phyloP scores from a whole-genome alignment of 352 stramenopile genomes.

The Peronospora farinosa region DNA sequence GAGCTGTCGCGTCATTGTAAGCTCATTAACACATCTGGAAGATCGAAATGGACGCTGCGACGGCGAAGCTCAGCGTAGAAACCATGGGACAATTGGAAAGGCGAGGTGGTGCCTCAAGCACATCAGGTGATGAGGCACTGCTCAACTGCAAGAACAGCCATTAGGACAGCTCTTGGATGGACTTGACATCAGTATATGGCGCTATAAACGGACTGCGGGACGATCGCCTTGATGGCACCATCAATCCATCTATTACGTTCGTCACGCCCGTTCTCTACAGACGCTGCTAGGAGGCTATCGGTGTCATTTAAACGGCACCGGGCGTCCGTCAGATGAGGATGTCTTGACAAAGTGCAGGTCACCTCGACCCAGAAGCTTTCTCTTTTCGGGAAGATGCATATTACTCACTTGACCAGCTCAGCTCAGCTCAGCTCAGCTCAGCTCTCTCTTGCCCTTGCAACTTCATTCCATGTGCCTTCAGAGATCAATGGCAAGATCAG shows the following conservation, averaged over 20 bases:
- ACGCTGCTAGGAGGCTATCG: background rate
- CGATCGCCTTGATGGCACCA: background rate
- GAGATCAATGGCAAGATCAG: no score
- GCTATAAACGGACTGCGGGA: background rate
- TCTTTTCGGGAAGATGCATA: no score
- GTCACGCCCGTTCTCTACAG: background rate
- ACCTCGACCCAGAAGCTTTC: no score
- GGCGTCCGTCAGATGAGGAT: background rate
- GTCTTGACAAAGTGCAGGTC: background rate
- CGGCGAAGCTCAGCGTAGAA: background rate
- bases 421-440: no score
- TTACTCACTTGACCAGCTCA: no score
- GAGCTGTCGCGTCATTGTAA: background rate
- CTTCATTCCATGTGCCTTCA: no score
- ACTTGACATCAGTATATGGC: background rate
- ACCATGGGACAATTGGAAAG: background rate
- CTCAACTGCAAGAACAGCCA: no score
- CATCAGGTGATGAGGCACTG: background rate
- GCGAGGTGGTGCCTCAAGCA: background rate
- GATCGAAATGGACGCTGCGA: background rate
- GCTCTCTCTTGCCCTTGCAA: no score
- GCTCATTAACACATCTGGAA: background rate
- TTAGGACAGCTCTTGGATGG: background rate
- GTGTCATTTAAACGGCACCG: no score
- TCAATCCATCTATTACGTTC: background rate